Base-by-base conservation (phyloP, 345 rosid genomes). In the Aquilaria yunnanensis region DNA sequence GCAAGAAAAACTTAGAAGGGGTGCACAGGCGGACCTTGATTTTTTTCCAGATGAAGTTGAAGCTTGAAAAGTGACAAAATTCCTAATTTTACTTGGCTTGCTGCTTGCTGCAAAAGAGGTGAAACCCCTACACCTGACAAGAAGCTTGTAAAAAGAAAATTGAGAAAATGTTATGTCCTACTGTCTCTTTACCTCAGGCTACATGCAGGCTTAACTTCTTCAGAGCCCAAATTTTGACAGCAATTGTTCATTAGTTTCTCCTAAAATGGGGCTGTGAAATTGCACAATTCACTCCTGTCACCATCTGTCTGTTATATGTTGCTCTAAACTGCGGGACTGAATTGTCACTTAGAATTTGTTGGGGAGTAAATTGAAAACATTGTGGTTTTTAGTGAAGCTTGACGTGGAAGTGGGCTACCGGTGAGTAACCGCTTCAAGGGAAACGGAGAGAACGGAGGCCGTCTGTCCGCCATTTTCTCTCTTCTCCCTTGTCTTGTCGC, bases 1-100 rank as follows among this genome's bases (percentile, higher is more conserved):
- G 64, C 97, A 75, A 71, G 97, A 90, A 61, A 88, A 82, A 72
- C 78, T 93, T 63, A 78, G 76, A 61, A 80, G 58, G 62, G 91
- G 82, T 66, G 81, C 83, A 9, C 56, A 69, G 1, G 0, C 30
- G 62, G 96, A 90, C 62, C 70, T 61, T 0, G 92, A 92, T 69
- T 87, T 78, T 58, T 76, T 50, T 57, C 73, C 43, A 37, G 80
- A 70, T 29, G 65, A 63, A 29, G 41, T 67, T 2, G 74, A 65
- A 56, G 77, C 34, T 48, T 63, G 54, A 67, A 34, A 9, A 9
- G 11, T 32, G 14, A n/a, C 6, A 7, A n/a, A 54, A 12, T 49
- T 53, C 29, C 55, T 62, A 30, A 29, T 60, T 60, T 30, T 52
- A 10, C 51, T 33, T 13, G 14, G 12, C 6, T 14, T 2, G 4